Conservation (phyloP, 2,329 filamentous ascomycete species). For the Ophiostoma australiae region DNA sequence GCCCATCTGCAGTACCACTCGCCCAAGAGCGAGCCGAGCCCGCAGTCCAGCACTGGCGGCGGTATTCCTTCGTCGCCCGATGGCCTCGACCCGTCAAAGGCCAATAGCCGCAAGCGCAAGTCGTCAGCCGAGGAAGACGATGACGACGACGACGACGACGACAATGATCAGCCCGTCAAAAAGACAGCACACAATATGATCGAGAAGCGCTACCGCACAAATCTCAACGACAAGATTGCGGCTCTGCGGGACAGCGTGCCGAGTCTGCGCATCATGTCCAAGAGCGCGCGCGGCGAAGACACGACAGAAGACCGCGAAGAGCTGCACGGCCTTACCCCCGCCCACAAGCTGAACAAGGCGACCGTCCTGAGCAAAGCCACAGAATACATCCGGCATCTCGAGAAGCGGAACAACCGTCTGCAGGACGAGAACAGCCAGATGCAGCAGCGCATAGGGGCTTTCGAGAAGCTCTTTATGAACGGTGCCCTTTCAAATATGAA, state of each 20-base stretch:
- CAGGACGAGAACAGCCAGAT: slow-evolving; percentile 75
- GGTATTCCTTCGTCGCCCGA: slow-evolving; percentile 58
- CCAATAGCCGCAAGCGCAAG: slow-evolving; percentile 61
- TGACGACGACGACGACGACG: slow-evolving; percentile 56
- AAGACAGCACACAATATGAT: slow-evolving; percentile 99
- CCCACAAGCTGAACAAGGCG: slow-evolving; percentile 96
- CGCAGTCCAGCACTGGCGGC: slow-evolving; percentile 50
- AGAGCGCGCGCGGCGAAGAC: slow-evolving; percentile 63
- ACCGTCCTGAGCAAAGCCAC: slow-evolving; percentile 93
- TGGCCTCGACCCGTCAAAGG: slow-evolving; percentile 41
- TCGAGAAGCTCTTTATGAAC: slow-evolving; percentile 73
- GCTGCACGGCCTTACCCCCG: slow-evolving; percentile 73
- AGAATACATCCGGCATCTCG: slow-evolving; percentile 89
- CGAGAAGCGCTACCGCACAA: slow-evolving; percentile 92
- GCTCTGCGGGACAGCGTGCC: slow-evolving; percentile 88
- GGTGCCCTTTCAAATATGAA: slow-evolving; percentile 61
- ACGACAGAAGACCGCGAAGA: slow-evolving; percentile 72
- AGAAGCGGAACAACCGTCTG: slow-evolving; percentile 80
- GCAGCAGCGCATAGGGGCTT: slow-evolving; percentile 70
- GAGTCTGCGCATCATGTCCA: slow-evolving; percentile 77
- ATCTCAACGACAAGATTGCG: slow-evolving; percentile 95
- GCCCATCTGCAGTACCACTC: slow-evolving; percentile 57
- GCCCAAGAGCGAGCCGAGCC: slow-evolving; percentile 54
- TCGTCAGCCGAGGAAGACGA: slow-evolving; percentile 58
- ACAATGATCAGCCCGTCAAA: slow-evolving; percentile 58